Evolutionary conservation across 495 filamentous ascomycete species (phyloP).

Genomic region (Letharia lupina): DNA sequence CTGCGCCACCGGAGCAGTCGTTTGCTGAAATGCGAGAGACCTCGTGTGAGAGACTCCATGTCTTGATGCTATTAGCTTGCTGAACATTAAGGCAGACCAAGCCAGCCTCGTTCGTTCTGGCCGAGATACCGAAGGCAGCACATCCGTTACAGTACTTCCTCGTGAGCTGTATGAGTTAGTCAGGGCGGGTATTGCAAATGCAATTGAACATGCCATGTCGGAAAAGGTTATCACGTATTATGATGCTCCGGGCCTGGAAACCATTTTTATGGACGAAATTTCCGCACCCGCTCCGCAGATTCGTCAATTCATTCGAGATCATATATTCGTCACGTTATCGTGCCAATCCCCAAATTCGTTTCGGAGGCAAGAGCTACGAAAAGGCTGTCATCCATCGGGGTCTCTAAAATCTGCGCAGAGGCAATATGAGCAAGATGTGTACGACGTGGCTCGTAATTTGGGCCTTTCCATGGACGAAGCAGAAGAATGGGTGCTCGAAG

Average conservation of each 20-base stretch:
- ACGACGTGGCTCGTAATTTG: conserved; percentile 21
- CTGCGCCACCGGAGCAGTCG: neutral
- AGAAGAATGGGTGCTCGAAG: conserved; percentile 6
- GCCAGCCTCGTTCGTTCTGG: no score
- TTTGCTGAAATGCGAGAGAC: neutral
- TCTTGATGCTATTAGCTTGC: neutral
- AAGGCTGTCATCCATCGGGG: neutral
- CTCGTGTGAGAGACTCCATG: neutral
- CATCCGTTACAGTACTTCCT: neutral
- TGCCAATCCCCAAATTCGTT: no score
- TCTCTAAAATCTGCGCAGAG: conserved; percentile 9
- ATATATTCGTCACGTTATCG: conserved; percentile 7
- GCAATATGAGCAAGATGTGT: conserved; percentile 25
- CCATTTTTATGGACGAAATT: neutral
- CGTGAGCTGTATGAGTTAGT: neutral
- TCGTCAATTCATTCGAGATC: conserved; percentile 14
- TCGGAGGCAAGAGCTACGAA: neutral
- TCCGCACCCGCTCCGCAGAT: neutral
- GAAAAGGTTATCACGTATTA: neutral
- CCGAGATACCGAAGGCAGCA: neutral
- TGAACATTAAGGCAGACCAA: neutral
- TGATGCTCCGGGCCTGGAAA: neutral
- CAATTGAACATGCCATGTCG: neutral
- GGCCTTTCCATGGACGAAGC: conserved; percentile 18
- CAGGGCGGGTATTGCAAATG: neutral